Base-by-base conservation (phyloP, 2,329 filamentous ascomycete genomes). In the Fusarium oxysporum region DNA sequence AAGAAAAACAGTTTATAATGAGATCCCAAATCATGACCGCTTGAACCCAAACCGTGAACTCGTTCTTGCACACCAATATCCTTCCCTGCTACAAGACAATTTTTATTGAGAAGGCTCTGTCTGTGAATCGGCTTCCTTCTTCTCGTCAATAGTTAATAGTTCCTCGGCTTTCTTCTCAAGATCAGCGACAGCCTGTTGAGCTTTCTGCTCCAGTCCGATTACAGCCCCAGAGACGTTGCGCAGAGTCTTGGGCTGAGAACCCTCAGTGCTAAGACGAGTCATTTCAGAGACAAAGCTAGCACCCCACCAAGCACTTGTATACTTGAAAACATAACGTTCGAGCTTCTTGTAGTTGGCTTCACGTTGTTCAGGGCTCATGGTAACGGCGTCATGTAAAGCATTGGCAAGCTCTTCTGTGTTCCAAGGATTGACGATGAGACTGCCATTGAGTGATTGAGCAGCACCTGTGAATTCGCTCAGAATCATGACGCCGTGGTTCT, bases 271-370 rank as follows among this genome's bases (percentile, higher is more conserved):
- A 41, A 89, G 84, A 44, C 87, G 85, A n/a, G 83, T 87, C 82
- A 98, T 88, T 82, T 98, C 96, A 17, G 90, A 89, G 56, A 98
- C 95, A 80, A 98, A 98, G 74, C 92, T 95, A 81, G 95, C 90
- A 32, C 96, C 96, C 96, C 96, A 98, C 92, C 96, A 98, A 14
- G 95, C 93, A 81, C 94, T 97, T 3, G 96, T 99, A 84, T 98
- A 98, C 85, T 97, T 98, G 84, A 95, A 96, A 67, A 98, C 94
- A 80, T 98, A 98, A 83, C 93, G 93, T 80, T 96, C 93, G 66
- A 99, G 87, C 83, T 98, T 98, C 80, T 92, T 90, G 85, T 94
- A 98, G 83, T 98, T 98, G 64, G 92, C 86, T 68, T 92, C 91
- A 59, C 95, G 91, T 84, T 96, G 93, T 82, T 97, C 95, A 23